A percentile compares a stretch with the other conserved stretches of the same genome.
Conservation (phyloP, 768 basidiomycete genomes). For the Kwoniella botswanensis region DNA sequence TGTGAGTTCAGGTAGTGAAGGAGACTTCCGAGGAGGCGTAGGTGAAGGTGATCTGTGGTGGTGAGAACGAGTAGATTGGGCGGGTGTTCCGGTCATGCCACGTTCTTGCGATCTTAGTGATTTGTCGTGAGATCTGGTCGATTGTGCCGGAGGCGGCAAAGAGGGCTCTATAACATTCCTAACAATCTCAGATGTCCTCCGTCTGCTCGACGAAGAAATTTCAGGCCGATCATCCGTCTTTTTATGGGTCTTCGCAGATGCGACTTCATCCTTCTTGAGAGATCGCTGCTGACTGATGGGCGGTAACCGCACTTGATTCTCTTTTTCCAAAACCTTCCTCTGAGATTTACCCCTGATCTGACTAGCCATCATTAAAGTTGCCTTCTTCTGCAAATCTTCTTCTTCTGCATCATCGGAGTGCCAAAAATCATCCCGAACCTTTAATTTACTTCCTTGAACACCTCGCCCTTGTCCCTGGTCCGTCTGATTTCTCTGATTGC, state of each 20-base stretch:
- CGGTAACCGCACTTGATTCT: background rate
- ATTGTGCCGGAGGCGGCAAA: conserved; percentile 3
- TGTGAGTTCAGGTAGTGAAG: background rate
- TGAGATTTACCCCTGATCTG: background rate
- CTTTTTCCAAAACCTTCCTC: background rate
- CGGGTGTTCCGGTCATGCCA: background rate
- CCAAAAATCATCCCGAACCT: conserved; percentile 21
- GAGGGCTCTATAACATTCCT: background rate
- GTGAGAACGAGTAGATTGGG: background rate
- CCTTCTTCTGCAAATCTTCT: background rate
- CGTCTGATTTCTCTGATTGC: background rate
- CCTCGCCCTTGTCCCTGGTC: too few relatives aligned
- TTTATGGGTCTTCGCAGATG: background rate
- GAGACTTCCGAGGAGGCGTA: background rate
- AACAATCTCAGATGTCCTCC: background rate
- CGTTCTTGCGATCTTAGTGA: too few relatives aligned
- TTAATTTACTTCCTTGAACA: conserved; percentile 3
- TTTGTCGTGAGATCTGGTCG: conserved; percentile 3
- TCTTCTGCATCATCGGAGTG: background rate
- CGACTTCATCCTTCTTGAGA: background rate
- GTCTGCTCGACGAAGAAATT: background rate
- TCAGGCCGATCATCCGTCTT: background rate
- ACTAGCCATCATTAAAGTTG: background rate
- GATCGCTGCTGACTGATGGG: background rate
- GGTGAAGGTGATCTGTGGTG: background rate